Evolutionary conservation across 108 stramenopile genomes (phyloP), one percentile per base, ranked within the genome.

Genomic region (Pseudonitzschia multiseries): DNA sequence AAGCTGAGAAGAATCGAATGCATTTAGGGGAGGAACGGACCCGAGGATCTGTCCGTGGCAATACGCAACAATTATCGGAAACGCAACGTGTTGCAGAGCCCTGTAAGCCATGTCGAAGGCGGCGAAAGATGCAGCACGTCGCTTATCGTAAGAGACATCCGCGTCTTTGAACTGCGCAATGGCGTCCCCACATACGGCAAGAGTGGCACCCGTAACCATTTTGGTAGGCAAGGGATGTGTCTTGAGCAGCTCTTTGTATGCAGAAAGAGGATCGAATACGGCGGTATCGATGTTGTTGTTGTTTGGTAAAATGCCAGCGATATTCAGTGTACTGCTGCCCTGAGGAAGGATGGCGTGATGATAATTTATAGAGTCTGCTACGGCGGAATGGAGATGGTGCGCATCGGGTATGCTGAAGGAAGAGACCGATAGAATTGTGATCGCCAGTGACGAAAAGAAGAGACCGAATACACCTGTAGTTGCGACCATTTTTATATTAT

Each of bases 81-180:
- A 90, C 6, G 79, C 14, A 44, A 71, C 62, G 69, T 90, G 85
- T 71, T 90, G 89, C 21, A 80, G 68, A 18, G 86, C 86, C 31
- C 89, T 67, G 71, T 90, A 90, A n/a, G 74, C 82, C 69, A 77
- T 74, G 68, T 90, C 89, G 74, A 90, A 90, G 8, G 74, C 74
- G 13, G 83, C 85, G 76, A 90, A 90, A 2, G 89, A 90, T 27
- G 70, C 67, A 6, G 82, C 88, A 0, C 88, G 80, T 18, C 60
- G 41, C 42, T 54, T 57, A 56, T 89, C 82, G 73, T 89, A 87
- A 15, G 33, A 50, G 15, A 4, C 31, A 21, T 77, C 75, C 0
- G 73, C 65, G 31, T 86, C 80, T 44, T 80, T 17, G 20, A 74
- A 72, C 69, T 89, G 88, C 14, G 88, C 88, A 66, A 89, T 79